Percentiles rank a stretch among this genome's conserved stretches.
phyloP scores from a whole-genome alignment of 495 filamentous ascomycete species.

The Annulohypoxylon bovei region DNA sequence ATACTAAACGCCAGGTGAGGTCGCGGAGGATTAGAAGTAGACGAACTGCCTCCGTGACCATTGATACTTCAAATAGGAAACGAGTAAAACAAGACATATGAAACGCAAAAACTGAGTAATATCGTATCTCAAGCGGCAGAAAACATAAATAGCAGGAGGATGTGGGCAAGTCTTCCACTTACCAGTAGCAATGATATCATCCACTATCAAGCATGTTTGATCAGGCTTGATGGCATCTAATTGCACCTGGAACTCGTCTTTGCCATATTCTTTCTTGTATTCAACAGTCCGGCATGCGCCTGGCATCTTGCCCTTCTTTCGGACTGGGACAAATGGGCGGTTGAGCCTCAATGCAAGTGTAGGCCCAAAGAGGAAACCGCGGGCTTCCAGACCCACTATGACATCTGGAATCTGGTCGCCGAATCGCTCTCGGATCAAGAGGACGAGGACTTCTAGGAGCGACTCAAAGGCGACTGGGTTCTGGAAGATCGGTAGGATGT shows the following conservation, averaged over 20 bases:
- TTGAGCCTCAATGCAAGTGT: constrained; percentile 85
- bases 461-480: constrained; percentile 75
- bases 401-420: constrained; percentile 76
- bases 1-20: neutral
- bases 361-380: constrained; percentile 96
- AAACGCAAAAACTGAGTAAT: neutral
- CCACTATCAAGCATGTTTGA: constrained; percentile 90
- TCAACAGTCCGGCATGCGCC: constrained; percentile 82
- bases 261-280: constrained; percentile 96
- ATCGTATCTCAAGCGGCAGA: constrained; percentile 10
- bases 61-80: constrained; percentile 15
- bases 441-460: constrained; percentile 86
- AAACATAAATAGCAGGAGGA: constrained; percentile 12
- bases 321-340: constrained; percentile 91
- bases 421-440: constrained; percentile 72
- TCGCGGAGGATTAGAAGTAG: neutral
- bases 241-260: constrained; percentile 98
- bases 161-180: constrained; percentile 48
- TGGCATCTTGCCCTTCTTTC: constrained; percentile 97
- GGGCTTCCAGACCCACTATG: constrained; percentile 90
- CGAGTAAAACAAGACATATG: neutral
- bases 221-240: constrained; percentile 81
- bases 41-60: neutral
- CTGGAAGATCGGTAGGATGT: constrained; percentile 97
- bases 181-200: constrained; percentile 99